Evolutionary conservation across 192 early-diverging fungal genomes (phyloP), one percentile per base, ranked within the genome.

Genomic region (Coemansia furcata): DNA sequence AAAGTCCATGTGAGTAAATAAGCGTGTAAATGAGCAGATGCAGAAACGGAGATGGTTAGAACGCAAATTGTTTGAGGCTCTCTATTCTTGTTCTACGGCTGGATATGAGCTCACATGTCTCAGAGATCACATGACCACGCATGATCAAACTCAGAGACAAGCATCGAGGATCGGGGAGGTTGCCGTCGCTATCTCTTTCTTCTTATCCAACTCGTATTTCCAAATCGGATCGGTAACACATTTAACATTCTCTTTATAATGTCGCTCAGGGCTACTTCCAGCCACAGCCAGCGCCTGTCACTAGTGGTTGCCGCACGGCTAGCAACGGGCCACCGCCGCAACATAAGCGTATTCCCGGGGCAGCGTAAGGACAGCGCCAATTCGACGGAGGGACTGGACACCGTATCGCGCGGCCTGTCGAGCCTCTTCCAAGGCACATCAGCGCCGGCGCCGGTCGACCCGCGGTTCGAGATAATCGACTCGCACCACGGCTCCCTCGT

Each of bases 371-470:
- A 46, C 10, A 33, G 8, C 8, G 38, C 43, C 42, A 49, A 17
- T 6, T 44, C 32, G 11, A 23, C 19, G 17, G 17, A 39, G 6
- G 19, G 7, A n/a, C 14, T 36, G 6, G 39, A 23, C 37, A 10
- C 58, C n/a, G 47, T 68, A 23, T 37, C 37, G 12, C 67, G 69
- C 39, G 42, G 32, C 11, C 66, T 68, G 8, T 59, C 65, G 46
- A 69, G 68, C 60, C 54, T 67, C 8, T 69, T 69, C 67, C 67
- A 63, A 23, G 47, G 64, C 46, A 9, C 65, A 6, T 35, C 33
- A 32, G 49, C 59, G n/a, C 78, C 78, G 12, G 63, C 50, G 3
- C 74, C 74, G 1, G 62, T 68, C 32, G 79, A 82, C 46, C 74
- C 79, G 11, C 68, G 60, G 4, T 73, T 82, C 23, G 59, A 72